Base-by-base conservation (phyloP, 2,329 filamentous ascomycete genomes). In the Drechslerella dactyloides region DNA sequence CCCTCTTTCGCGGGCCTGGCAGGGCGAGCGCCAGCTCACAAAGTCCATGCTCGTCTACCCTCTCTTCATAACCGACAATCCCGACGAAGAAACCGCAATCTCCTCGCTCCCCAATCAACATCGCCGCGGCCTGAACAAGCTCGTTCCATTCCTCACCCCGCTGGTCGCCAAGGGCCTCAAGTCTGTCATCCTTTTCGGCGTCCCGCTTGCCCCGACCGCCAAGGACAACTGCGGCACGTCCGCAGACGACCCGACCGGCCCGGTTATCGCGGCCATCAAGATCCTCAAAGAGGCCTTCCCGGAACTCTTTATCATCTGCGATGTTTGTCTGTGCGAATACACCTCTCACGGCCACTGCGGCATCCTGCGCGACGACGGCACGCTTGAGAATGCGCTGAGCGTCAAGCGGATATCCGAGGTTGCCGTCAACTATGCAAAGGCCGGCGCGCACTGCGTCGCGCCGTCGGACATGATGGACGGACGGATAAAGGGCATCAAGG, bases 31-130 rank as follows among this genome's bases (percentile, higher is more conserved):
- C 75, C 90, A 93, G 81, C 83, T 94, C 79, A 93, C 90, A 74
- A 93, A 93, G 91, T 94, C 93, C 40, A 97, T 97, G 94, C 89
- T 99, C 77, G 97, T 99, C 78, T 97, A 96, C 81, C 94, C 94
- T 11, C 85, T 99, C 75, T 99, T 99, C 83, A 87, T 99, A 75
- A 96, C 94, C 77, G 94, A 99, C 81, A 87, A 90, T 78, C 90
- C 93, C 37, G 91, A 97, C 78, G 93, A 97, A 82, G 90, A 97
- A 82, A 90, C 89, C 13, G 84, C 90, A 15, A 96, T 99, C 65
- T 89, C 93, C 56, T 96, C 93, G 19, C 86, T 99, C 2, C 94
- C 94, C 0, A 91, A 92, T 79, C 93, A 97, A 81, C 84, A 89
- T 81, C 93, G 76, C 78, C 88, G 92, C 72, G 93, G 94, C 74